phyloP scores from a whole-genome alignment of 1,139 yeast species.

The Kodamaea sp. region DNA sequence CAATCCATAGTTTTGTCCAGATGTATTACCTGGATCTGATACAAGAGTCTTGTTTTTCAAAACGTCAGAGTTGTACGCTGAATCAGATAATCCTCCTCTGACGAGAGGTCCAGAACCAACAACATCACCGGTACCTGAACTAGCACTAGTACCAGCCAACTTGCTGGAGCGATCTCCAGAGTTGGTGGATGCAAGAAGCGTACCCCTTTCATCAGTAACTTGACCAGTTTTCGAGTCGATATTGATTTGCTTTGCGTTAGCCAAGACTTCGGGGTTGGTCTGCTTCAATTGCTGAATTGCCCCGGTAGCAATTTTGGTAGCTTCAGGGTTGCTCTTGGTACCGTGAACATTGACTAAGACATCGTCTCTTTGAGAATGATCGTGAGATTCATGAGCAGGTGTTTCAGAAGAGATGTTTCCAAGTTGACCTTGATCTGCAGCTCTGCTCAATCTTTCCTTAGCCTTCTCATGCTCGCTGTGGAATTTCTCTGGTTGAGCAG shows the following conservation, averaged over 20 bases:
- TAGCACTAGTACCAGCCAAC: conserved; percentile 4
- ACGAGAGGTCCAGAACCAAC: conserved; percentile 3
- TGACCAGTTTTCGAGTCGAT: conserved; percentile 34
- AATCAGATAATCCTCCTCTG: conserved; percentile 5
- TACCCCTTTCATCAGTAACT: conserved; percentile 33
- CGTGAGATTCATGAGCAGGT: neutral
- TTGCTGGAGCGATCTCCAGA: neutral
- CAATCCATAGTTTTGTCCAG: conserved; percentile 4
- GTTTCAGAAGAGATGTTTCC: conserved; percentile 14
- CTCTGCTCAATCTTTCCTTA: conserved; percentile 14
- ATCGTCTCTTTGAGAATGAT: conserved; percentile 11
- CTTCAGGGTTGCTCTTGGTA: conserved; percentile 27
- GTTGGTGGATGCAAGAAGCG: neutral
- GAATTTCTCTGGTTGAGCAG: conserved; percentile 10
- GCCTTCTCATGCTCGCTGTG: conserved; percentile 19
- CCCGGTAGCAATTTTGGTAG: conserved; percentile 31
- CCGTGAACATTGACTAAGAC: conserved; percentile 32
- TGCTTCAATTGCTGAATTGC: conserved; percentile 31
- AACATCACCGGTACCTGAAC: conserved; percentile 5
- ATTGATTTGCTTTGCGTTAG: conserved; percentile 27
- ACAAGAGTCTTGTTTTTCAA: conserved; percentile 1
- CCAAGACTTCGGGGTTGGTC: conserved; percentile 24
- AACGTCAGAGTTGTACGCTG: conserved; percentile 1
- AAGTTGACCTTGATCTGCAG: conserved; percentile 19
- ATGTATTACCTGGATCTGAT: conserved; percentile 1